Base-by-base conservation (phyloP, 805 yeast genomes). In the Saccharomycopsis fibuligera region DNA sequence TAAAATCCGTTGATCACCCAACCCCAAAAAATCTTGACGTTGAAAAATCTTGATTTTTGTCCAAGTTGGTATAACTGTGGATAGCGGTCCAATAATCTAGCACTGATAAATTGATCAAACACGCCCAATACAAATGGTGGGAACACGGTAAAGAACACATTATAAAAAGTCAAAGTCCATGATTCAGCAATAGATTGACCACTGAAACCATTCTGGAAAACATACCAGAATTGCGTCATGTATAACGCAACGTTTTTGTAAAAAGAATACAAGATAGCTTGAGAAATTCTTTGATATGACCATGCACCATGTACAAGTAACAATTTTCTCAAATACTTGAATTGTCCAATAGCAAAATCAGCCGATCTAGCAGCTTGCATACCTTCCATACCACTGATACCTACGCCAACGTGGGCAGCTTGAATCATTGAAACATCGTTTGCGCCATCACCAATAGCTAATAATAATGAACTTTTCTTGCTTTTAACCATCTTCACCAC, bases 351-450 rank as follows among this genome's bases (percentile, higher is more conserved):
- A 1, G 98, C 89, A 52, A 93, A 80, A 71, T 93, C 99, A 0
- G 99, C 98, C 64, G 95, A 83, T 64, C 99, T 77, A 0, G 99
- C 97, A 9, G 99, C 99, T 67, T 93, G 99, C 88, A 90, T 89
- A 57, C 99, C 99, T 68, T 93, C 99, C 91, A 89, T 84, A 56
- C 99, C 99, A 66, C 95, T 86, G 54, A 93, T 95, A 62, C 99
- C 99, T 22, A 93, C 96, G 54, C 99, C 99, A 46, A 93, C 96
- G 65, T 93, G 98, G 0, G 99, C 99, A 14, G 99, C 98, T 66
- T 93, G 99, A 56, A 93, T 93, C 99, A 93, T 93, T 33, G 96
- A 84, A 36, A 93, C 99, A 68, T 93, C 99, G 62, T 93, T 93
- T 2, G 99, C 99, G 61, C 99, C 99, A 67, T 93, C 99, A 39